phyloP scores from a whole-genome alignment of 2,329 filamentous ascomycete genomes.

The Aurifilum marmelostoma region DNA sequence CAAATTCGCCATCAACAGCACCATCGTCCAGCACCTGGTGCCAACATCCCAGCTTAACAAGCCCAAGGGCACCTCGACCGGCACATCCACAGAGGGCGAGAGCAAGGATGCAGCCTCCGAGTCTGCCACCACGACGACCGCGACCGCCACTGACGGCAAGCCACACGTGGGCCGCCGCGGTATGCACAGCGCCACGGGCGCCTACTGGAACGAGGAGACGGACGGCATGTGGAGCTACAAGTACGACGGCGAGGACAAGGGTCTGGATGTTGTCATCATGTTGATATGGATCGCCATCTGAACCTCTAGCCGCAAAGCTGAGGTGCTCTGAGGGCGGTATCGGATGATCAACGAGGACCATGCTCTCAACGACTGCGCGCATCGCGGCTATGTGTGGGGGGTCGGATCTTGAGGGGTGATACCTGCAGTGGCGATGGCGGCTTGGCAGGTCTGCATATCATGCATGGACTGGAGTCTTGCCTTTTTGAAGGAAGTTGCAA shows the following conservation, averaged over 20 bases:
- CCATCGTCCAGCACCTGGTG: conserved; percentile 92
- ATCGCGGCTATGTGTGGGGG: neutral
- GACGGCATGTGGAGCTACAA: conserved; percentile 91
- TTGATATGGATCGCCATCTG: conserved; percentile 78
- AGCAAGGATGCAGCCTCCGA: conserved; percentile 55
- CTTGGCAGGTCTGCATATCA: neutral
- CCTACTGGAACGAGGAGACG: conserved; percentile 89
- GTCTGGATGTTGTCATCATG: conserved; percentile 71
- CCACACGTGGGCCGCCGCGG: conserved; percentile 82
- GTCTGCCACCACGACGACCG: conserved; percentile 35
- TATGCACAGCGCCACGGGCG: conserved; percentile 85
- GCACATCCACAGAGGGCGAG: conserved; percentile 55
- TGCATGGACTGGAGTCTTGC: conserved; percentile 19
- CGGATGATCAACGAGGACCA: neutral
- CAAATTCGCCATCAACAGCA: conserved; percentile 98
- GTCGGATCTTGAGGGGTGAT: neutral
- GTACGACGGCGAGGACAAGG: conserved; percentile 71
- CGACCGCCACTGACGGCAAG: conserved; percentile 64
- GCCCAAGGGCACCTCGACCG: conserved; percentile 55
- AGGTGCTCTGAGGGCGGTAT: neutral
- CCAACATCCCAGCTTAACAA: conserved; percentile 68
- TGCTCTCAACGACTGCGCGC: neutral
- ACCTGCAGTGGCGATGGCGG: neutral
- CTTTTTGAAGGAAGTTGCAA: neutral
- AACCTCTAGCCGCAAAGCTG: conserved; percentile 14